Conservation (phyloP, 495 filamentous ascomycete genomes). For the Penicillium silybi region DNA sequence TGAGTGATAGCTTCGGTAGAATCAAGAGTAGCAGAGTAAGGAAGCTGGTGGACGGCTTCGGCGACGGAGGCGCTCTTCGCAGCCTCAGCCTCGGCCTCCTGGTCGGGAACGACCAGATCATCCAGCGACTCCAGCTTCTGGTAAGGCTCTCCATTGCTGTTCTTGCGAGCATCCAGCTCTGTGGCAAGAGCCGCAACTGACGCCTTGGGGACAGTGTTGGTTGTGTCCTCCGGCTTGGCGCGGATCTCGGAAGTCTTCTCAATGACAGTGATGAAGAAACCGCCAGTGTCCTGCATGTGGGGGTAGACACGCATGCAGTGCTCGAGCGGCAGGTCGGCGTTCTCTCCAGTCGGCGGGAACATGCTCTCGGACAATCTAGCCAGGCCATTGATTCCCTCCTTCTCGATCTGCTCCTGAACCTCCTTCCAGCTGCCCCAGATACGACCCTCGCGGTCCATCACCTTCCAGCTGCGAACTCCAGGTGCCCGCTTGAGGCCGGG, state of each 20-base stretch:
- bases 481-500: slow-evolving; percentile 68
- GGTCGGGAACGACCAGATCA: slow-evolving; percentile 37
- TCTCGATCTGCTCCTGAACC: slow-evolving; percentile 59
- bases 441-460: slow-evolving; percentile 77
- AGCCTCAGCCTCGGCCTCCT: slow-evolving; percentile 29
- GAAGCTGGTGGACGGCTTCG: slow-evolving; percentile 36
- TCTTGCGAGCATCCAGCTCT: slow-evolving; percentile 48
- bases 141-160: slow-evolving; percentile 34
- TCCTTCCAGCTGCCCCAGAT: slow-evolving; percentile 76
- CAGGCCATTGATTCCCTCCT: slow-evolving; percentile 52
- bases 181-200: slow-evolving; percentile 52
- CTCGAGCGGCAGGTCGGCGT: slow-evolving; percentile 67
- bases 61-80: slow-evolving; percentile 45
- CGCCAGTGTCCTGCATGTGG: slow-evolving; percentile 92
- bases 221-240: slow-evolving; percentile 68
- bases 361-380: slow-evolving; percentile 69
- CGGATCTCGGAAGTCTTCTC: slow-evolving; percentile 88
- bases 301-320: slow-evolving; percentile 91
- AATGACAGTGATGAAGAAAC: slow-evolving; percentile 93
- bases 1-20: slow-evolving; percentile 17
- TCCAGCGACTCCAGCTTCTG: slow-evolving; percentile 51
- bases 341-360: slow-evolving; percentile 68
- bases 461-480: slow-evolving; percentile 74
- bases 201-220: slow-evolving; percentile 51
- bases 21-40: slow-evolving; percentile 35